These are phyloP conservation scores for Skeletonema marinoi DNA, from an alignment of 108 stramenopile species.

Conservation along the genomic window DNA sequence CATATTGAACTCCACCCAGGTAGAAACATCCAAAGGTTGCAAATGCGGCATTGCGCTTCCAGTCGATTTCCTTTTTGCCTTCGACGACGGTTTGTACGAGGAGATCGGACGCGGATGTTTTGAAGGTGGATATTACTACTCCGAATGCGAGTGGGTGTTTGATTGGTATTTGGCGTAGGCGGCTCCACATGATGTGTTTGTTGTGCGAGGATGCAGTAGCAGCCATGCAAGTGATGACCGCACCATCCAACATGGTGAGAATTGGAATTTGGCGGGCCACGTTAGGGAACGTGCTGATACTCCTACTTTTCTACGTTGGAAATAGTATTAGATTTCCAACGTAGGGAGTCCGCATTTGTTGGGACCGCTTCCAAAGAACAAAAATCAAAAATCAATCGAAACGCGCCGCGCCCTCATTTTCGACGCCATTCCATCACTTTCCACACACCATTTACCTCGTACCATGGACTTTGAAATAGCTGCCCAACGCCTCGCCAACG, in stretches of 20 bases:
- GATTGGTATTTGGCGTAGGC: constrained; percentile 53
- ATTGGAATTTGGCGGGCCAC: too few relatives aligned
- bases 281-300: too few relatives aligned
- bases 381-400: too few relatives aligned
- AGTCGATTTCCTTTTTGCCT: constrained; percentile 70
- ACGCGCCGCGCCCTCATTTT: too few relatives aligned
- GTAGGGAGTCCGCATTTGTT: too few relatives aligned
- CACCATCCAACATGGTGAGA: too few relatives aligned
- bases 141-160: constrained; percentile 87
- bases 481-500: constrained; percentile 58
- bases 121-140: constrained; percentile 73
- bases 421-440: neutral
- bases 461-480: constrained; percentile 83
- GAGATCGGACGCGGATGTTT: constrained; percentile 81
- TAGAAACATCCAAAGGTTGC: constrained; percentile 88
- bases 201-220: too few relatives aligned
- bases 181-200: constrained; percentile 13
- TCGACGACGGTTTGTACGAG: constrained; percentile 88
- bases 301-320: too few relatives aligned
- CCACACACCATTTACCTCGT: neutral
- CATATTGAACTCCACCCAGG: constrained; percentile 87
- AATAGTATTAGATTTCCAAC: too few relatives aligned
- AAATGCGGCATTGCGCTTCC: constrained; percentile 91
- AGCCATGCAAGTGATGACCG: too few relatives aligned
- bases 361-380: too few relatives aligned